A percentile compares a stretch with the other conserved stretches of the same genome.
Conservation (phyloP, 345 rosid genomes). For the Citrus hindsii region DNA sequence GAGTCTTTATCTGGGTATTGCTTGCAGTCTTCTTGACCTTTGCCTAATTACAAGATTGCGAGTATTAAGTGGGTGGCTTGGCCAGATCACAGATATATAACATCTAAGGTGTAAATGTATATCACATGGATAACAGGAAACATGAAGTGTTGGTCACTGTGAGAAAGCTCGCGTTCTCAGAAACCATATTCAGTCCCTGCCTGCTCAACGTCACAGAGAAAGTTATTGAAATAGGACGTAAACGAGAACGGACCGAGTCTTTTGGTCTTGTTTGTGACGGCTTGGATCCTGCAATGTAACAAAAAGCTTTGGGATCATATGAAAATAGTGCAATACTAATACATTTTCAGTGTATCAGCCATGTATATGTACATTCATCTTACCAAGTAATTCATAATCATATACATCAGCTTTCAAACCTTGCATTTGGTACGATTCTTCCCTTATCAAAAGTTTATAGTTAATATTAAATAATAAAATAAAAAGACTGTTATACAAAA, state of each 20-base stretch:
- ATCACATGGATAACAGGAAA: background rate
- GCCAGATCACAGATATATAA: background rate
- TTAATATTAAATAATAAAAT: too few species aligned
- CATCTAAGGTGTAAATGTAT: background rate
- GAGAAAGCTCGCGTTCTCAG: background rate
- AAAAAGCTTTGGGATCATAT: background rate
- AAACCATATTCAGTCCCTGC: background rate
- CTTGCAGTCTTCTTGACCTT: conserved; percentile 36
- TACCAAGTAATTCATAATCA: background rate
- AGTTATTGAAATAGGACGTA: too few species aligned
- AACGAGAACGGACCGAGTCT: background rate
- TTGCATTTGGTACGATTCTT: background rate
- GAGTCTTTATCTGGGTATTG: conserved; percentile 32
- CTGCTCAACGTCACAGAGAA: background rate
- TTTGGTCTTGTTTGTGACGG: background rate
- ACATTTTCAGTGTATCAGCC: background rate
- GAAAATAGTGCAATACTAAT: background rate
- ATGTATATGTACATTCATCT: background rate
- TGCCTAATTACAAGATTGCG: background rate
- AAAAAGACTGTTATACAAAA: too few species aligned
- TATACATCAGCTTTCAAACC: background rate
- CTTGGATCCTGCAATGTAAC: background rate
- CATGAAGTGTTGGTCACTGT: background rate
- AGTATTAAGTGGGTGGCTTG: background rate
- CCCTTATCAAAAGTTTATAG: background rate